Percentiles rank a stretch among this genome's conserved stretches.
Evolutionary conservation across 306 rosid species (phyloP).

Genomic region (Ochetophila trinervis): DNA sequence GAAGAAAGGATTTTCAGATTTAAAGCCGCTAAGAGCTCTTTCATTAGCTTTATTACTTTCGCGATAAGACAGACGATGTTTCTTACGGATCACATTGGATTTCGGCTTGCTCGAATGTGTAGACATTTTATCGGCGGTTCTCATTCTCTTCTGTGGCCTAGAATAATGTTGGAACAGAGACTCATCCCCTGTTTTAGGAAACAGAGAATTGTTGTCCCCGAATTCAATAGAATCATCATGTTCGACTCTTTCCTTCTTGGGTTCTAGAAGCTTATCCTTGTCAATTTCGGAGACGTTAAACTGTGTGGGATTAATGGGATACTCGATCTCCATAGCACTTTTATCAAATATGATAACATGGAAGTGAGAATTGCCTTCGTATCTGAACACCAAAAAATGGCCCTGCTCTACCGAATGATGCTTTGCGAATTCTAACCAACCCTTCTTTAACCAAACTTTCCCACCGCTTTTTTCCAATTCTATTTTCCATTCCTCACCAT

Average conservation of each 20-base stretch:
- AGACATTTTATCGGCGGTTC: background rate
- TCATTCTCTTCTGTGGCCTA: constrained; percentile 6
- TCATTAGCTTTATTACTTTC: constrained; percentile 2
- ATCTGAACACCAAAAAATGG: constrained; percentile 12
- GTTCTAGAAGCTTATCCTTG: background rate
- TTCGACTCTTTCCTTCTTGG: background rate
- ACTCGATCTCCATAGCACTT: constrained; percentile 24
- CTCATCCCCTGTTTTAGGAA: background rate
- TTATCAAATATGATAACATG: constrained; percentile 22
- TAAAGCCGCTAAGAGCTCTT: constrained; percentile 14
- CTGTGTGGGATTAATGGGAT: constrained; percentile 12
- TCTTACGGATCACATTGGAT: no score
- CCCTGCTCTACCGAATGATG: constrained; percentile 8
- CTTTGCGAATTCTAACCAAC: constrained; percentile 24
- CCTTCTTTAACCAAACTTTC: constrained; percentile 19
- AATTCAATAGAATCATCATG: no score
- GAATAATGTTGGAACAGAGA: background rate
- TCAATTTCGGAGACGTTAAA: background rate
- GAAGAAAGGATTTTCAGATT: constrained; percentile 19
- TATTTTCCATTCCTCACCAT: constrained; percentile 22
- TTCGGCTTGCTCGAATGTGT: background rate
- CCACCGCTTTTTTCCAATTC: background rate
- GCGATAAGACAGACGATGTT: background rate
- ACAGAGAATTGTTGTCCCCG: no score
- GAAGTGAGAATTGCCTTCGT: constrained; percentile 26